Base-by-base conservation (phyloP, 202 grass and related monocot species). In the Hordeum pubiflorum region DNA sequence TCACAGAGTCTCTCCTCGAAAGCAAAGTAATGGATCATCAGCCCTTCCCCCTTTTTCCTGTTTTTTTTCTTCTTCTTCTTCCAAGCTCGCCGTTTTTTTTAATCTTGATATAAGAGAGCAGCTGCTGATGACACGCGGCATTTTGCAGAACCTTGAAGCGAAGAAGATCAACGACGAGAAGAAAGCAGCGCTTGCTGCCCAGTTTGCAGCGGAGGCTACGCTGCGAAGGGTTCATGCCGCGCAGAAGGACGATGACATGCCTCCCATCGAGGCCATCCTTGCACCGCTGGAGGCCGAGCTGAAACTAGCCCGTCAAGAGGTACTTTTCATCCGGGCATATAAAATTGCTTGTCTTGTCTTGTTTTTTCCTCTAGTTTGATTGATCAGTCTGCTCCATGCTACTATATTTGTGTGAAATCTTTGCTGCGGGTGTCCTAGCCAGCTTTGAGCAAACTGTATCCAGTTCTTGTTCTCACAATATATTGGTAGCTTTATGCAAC, bases 141-240 rank as follows among this genome's bases (percentile, higher is more conserved):
- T 46, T 2, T 22, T 89, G 70, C 79, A 97, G 94, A 97, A 97
- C 82, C 92, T 97, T 10, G 94, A 97, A 79, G 89, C 93, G 38
- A 97, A 97, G 82, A 97, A 97, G 82, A 97, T 94, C 82, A 97
- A 91, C 38, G 94, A 97, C 39, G 92, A 97, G 85, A 97, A 97
- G 75, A 97, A 97, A 93, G 90, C 86, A 14, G 91, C 94, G 57
- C 40, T 94, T 81, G 92, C 94, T 40, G 92, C 94, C 3, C 94
- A 97, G 69, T 97, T 94, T 80, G 94, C 92, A 34, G 94, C 92
- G 13, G 92, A 97, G 75, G 94, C 94, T 29, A 97, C 94, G 68
- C 88, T 97, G 58, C 81, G 92, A 74, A 90, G 94, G 88, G 94
- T 97, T 61, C 94, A 97, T 83, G 94, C 94, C 1, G 94, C 94